A percentile compares a stretch with the other conserved stretches of the same genome.
Conservation (phyloP, 179 eudicot species). For the Actinidia chinensis region DNA sequence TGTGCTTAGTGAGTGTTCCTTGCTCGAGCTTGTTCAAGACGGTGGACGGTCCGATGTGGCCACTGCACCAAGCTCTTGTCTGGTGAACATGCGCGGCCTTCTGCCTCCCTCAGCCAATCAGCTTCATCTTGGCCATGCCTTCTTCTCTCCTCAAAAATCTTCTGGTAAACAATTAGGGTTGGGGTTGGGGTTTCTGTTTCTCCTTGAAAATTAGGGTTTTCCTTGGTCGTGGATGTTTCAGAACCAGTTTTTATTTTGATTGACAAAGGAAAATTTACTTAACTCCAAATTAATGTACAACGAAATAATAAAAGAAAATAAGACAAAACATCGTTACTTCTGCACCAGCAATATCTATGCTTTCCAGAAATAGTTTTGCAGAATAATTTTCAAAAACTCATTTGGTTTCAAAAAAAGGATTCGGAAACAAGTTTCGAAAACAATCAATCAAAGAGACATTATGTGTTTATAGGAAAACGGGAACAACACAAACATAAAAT, state of each 20-base stretch:
- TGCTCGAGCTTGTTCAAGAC: constrained; percentile 84
- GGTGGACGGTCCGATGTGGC: constrained; percentile 94
- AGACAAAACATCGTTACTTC: no score
- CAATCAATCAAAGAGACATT: no score
- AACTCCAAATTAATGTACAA: no score
- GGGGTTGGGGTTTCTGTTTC: not conserved
- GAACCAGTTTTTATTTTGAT: not conserved
- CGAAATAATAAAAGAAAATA: no score
- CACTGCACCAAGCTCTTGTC: constrained; percentile 85
- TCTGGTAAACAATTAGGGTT: constrained; percentile 36
- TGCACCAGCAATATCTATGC: no score
- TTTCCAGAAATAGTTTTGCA: no score
- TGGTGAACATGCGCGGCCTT: constrained; percentile 69
- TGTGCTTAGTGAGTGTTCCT: constrained; percentile 78
- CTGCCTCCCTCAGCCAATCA: constrained; percentile 50
- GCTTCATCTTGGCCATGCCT: constrained; percentile 49
- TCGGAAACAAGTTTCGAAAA: no score
- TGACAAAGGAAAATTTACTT: no score
- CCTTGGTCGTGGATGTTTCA: not conserved
- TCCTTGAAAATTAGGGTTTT: not conserved
- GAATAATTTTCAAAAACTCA: no score
- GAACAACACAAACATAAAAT: no score
- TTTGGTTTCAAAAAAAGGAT: no score
- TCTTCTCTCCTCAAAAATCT: constrained; percentile 59
- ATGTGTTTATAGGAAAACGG: no score